These are phyloP conservation scores for Strigomonas culicis DNA, from an alignment of 208 protist genomes.

Conservation along the genomic window DNA sequence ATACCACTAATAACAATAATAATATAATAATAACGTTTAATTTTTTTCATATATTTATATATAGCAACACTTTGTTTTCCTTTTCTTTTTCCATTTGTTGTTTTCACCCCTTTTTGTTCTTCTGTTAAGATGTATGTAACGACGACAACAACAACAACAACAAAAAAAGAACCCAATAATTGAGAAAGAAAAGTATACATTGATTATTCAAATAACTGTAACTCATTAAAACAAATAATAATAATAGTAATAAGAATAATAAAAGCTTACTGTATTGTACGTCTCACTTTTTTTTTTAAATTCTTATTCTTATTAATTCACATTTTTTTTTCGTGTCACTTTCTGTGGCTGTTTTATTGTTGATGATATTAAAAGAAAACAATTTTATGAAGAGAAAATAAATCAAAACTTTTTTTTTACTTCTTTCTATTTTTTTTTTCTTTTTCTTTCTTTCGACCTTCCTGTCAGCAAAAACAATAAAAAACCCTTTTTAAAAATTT, in stretches of 20 bases:
- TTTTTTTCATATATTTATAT: constrained; percentile 7
- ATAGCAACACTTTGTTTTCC: constrained; percentile 3
- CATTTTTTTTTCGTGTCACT: constrained; percentile 7
- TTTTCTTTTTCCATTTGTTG: constrained; percentile 7
- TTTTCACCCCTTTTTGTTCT: constrained; percentile 3
- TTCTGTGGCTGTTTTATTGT: background rate
- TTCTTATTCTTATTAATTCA: constrained; percentile 5
- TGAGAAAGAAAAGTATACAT: no score
- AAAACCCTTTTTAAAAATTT: constrained; percentile 6
- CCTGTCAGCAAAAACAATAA: background rate
- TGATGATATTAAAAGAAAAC: no score
- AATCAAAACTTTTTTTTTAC: constrained; percentile 8
- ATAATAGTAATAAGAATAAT: background rate
- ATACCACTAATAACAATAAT: background rate
- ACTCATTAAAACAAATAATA: no score
- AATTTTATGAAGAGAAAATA: no score
- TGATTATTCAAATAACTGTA: no score
- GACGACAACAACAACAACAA: no score
- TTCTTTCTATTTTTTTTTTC: constrained; percentile 19
- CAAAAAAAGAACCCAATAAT: no score
- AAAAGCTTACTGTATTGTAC: constrained; percentile 1
- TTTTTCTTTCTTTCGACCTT: constrained; percentile 5
- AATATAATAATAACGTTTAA: background rate
- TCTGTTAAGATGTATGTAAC: constrained; percentile 11
- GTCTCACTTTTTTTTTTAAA: constrained; percentile 11